Percentiles rank a stretch among this genome's conserved stretches.
phyloP scores from a whole-genome alignment of 805 yeast genomes.

The Teunomyces cretensis region DNA sequence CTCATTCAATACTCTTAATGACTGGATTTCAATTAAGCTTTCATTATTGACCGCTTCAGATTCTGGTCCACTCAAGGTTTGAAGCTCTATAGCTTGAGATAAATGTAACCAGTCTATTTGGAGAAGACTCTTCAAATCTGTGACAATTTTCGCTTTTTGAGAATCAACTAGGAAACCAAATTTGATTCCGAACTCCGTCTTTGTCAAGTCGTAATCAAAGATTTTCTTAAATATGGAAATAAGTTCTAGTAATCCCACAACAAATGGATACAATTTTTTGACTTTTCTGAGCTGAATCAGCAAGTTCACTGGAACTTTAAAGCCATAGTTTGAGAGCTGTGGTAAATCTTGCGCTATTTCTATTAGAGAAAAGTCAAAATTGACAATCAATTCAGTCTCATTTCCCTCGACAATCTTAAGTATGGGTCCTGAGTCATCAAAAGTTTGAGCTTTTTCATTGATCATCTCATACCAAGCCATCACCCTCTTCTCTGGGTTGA shows the following conservation, averaged over 20 bases:
- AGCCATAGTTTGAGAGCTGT: conserved; percentile 49
- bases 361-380: conserved; percentile 48
- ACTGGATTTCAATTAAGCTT: conserved; percentile 23
- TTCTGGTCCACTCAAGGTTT: conserved; percentile 20
- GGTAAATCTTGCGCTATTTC: conserved; percentile 54
- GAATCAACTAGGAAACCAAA: conserved; percentile 41
- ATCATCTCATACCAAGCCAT: conserved; percentile 47
- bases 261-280: conserved; percentile 55
- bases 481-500: conserved; percentile 43
- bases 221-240: conserved; percentile 39
- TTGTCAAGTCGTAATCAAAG: conserved; percentile 16
- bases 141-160: conserved; percentile 32
- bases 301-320: conserved; percentile 56
- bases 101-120: conserved; percentile 55
- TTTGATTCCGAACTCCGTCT: conserved; percentile 38
- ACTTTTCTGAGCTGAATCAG: conserved; percentile 48
- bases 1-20: conserved; percentile 18
- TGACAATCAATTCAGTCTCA: conserved; percentile 36
- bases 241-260: conserved; percentile 53
- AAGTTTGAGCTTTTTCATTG: neutral
- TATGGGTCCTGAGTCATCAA: conserved; percentile 10
- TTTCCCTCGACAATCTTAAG: conserved; percentile 12
- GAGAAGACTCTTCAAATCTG: conserved; percentile 32
- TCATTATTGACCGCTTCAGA: conserved; percentile 29
- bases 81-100: conserved; percentile 48